These are phyloP conservation scores for Gelatoporia subvermispora DNA, from an alignment of 768 basidiomycete genomes.

Conservation along the genomic window DNA sequence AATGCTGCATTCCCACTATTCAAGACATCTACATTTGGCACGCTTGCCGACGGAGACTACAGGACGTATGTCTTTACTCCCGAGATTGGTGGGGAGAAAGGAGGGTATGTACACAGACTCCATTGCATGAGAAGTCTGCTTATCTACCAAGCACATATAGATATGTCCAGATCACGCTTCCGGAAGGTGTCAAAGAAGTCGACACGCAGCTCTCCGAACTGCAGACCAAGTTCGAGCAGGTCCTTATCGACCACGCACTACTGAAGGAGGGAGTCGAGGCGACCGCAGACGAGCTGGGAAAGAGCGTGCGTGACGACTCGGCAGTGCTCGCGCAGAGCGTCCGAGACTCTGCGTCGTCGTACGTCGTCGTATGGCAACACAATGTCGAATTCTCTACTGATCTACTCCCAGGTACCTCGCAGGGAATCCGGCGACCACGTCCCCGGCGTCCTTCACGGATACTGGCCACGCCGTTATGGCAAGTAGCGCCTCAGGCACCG, in stretches of 20 bases:
- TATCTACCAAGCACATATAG: too few species aligned
- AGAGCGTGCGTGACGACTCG: constrained; percentile 16
- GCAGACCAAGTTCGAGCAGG: constrained; percentile 19
- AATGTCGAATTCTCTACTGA: too few species aligned
- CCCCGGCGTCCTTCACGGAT: constrained; percentile 8
- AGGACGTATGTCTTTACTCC: constrained; percentile 17
- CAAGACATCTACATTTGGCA: constrained; percentile 16
- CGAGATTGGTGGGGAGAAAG: constrained; percentile 9
- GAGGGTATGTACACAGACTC: constrained; percentile 6
- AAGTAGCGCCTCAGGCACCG: constrained; percentile 8
- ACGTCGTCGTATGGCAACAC: neutral
- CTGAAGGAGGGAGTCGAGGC: constrained; percentile 21
- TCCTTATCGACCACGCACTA: constrained; percentile 17
- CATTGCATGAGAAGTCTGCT: neutral
- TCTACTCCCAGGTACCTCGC: constrained; percentile 7
- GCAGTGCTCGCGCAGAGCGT: constrained; percentile 10
- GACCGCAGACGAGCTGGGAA: constrained; percentile 19
- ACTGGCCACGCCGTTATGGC: constrained; percentile 10
- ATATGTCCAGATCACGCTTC: constrained; percentile 16
- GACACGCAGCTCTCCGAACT: constrained; percentile 6
- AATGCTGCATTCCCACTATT: constrained; percentile 14
- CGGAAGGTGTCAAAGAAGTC: constrained; percentile 2
- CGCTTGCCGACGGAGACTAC: constrained; percentile 13
- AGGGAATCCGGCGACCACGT: constrained; percentile 10
- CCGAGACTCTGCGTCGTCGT: constrained; percentile 8